phyloP scores from a whole-genome alignment of 495 filamentous ascomycete species.

The Penicillium turbatum region DNA sequence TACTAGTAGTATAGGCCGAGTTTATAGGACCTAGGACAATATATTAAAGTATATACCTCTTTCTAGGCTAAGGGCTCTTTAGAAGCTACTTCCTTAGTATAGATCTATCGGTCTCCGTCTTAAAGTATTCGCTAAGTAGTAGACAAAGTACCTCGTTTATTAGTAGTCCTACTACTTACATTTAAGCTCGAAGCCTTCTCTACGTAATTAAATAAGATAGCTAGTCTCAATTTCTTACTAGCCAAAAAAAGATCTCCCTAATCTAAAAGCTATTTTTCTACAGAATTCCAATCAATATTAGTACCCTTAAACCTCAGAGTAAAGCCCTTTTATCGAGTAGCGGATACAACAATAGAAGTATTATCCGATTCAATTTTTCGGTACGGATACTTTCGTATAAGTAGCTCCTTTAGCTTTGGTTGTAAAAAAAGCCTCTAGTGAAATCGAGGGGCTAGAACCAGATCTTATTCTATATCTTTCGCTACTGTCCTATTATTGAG shows the following conservation, averaged over 20 bases:
- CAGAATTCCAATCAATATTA: slow-evolving; percentile 13
- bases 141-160: background rate
- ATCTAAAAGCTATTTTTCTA: slow-evolving; percentile 14
- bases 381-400: slow-evolving; percentile 12
- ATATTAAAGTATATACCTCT: no score
- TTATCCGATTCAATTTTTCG: slow-evolving; percentile 15
- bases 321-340: slow-evolving; percentile 7
- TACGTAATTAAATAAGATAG: slow-evolving; percentile 13
- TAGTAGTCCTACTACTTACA: slow-evolving; percentile 4
- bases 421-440: slow-evolving; percentile 13
- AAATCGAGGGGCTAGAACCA: slow-evolving; percentile 25
- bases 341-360: slow-evolving; percentile 15
- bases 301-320: slow-evolving; percentile 12
- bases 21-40: no score
- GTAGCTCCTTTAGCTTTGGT: slow-evolving; percentile 8
- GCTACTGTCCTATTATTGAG: slow-evolving; percentile 31
- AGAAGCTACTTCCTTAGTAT: no score
- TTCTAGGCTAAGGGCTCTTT: no score
- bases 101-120: no score
- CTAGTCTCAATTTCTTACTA: slow-evolving; percentile 16
- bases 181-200: slow-evolving; percentile 1
- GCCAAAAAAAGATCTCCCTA: slow-evolving; percentile 14
- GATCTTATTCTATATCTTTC: slow-evolving; percentile 35
- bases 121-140: no score
- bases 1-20: no score